A percentile compares a stretch with the other conserved stretches of the same genome.
Conservation (phyloP, 2,329 filamentous ascomycete genomes). For the Curvularia verruculosa region DNA sequence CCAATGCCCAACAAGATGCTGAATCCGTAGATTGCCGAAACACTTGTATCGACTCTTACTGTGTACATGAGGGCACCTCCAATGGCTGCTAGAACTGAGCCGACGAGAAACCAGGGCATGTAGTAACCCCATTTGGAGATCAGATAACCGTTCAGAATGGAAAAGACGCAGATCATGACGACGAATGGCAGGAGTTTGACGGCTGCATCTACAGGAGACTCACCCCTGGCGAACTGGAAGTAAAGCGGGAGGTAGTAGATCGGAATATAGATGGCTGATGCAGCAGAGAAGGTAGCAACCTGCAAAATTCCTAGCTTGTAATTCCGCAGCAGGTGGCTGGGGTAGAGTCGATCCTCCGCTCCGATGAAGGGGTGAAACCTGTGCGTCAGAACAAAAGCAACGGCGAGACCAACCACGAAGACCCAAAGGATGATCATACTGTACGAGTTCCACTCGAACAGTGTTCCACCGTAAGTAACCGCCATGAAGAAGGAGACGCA, state of each 20-base stretch:
- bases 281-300: not conserved
- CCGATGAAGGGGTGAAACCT: conserved; percentile 53
- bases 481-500: conserved; percentile 51
- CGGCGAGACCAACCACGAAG: conserved; percentile 51
- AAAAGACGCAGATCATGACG: conserved; percentile 17
- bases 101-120: conserved; percentile 22
- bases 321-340: conserved; percentile 52
- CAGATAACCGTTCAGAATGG: conserved; percentile 25
- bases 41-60: conserved; percentile 11
- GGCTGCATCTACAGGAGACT: conserved; percentile 27
- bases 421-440: conserved; percentile 56
- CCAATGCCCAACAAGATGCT: conserved; percentile 29
- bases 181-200: conserved; percentile 37
- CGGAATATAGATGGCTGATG: not conserved
- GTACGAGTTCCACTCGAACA: conserved; percentile 56
- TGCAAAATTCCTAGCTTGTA: conserved; percentile 2
- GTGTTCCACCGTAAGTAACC: conserved; percentile 58
- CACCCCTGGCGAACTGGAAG: conserved; percentile 35
- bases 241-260: conserved; percentile 37
- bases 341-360: conserved; percentile 55
- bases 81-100: conserved; percentile 15
- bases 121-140: conserved; percentile 29
- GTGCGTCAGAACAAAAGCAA: conserved; percentile 57
- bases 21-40: conserved; percentile 32
- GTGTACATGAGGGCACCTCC: conserved; percentile 26